Conservation (phyloP, 2,329 filamentous ascomycete species). For the Sordariomycetes sp. region DNA sequence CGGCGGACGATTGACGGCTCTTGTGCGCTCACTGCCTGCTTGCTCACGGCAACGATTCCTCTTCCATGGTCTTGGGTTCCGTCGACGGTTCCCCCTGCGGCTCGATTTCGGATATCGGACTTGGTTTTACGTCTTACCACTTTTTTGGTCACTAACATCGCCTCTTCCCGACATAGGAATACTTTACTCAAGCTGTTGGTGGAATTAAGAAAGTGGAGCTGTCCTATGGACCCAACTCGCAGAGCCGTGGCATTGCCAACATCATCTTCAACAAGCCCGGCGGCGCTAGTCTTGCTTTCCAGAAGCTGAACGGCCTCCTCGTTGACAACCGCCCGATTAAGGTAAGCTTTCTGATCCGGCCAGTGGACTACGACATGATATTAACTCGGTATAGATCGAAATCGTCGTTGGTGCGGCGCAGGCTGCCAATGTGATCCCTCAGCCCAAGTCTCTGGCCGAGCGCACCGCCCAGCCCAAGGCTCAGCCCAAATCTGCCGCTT, state of each 20-base stretch:
- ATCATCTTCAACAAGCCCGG: conserved; percentile 74
- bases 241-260: conserved; percentile 84
- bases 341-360: conserved; percentile 31
- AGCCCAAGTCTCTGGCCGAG: conserved; percentile 63
- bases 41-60: conserved; percentile 1
- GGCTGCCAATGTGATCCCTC: conserved; percentile 51
- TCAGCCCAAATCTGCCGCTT: conserved; percentile 71
- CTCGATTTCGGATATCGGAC: conserved; percentile 16
- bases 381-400: conserved; percentile 52
- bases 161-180: conserved; percentile 66
- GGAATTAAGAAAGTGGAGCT: conserved; percentile 84
- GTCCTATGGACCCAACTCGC: conserved; percentile 83
- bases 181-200: conserved; percentile 79
- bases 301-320: conserved; percentile 73
- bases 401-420: conserved; percentile 71
- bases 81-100: conserved; percentile 6
- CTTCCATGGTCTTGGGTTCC: not conserved
- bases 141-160: conserved; percentile 49
- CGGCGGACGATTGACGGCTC: not conserved
- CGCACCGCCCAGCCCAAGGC: conserved; percentile 64
- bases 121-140: conserved; percentile 9
- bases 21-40: conserved; percentile 2
- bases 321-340: conserved; percentile 88
- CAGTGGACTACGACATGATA: not conserved
- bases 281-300: conserved; percentile 72